Percentiles rank a stretch among this genome's conserved stretches.
These are phyloP conservation scores for Phytophthora sp. DNA, from an alignment of 352 stramenopile species.

Conservation along the genomic window DNA sequence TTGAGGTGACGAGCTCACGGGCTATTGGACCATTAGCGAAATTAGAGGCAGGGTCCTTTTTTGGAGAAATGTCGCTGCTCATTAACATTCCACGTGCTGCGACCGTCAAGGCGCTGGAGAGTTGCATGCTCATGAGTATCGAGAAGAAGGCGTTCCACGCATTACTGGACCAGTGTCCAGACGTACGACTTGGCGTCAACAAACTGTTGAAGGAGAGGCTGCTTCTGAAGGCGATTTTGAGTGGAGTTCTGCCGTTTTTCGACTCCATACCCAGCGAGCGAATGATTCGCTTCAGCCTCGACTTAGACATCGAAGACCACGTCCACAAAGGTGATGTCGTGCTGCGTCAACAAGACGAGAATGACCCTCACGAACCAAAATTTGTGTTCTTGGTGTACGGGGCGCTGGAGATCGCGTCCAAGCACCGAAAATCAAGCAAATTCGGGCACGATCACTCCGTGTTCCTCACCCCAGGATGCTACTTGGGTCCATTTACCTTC, in stretches of 20 bases:
- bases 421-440: constrained; percentile 27
- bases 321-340: constrained; percentile 64
- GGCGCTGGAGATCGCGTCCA: constrained; percentile 66
- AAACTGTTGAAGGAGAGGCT: constrained; percentile 74
- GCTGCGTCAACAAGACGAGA: constrained; percentile 40
- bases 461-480: constrained; percentile 74
- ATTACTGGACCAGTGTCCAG: constrained; percentile 62
- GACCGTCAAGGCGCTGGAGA: constrained; percentile 70
- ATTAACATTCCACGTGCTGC: constrained; percentile 81
- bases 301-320: constrained; percentile 71
- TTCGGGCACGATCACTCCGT: constrained; percentile 48
- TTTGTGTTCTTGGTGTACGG: constrained; percentile 79
- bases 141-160: constrained; percentile 77
- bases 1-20: constrained; percentile 72
- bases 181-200: constrained; percentile 56
- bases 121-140: constrained; percentile 82
- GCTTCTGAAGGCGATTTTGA: constrained; percentile 72
- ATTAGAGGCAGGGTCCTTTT: constrained; percentile 74
- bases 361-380: constrained; percentile 41
- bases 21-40: constrained; percentile 54
- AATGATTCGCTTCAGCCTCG: constrained; percentile 66
- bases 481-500: constrained; percentile 77
- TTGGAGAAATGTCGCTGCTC: constrained; percentile 82
- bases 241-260: constrained; percentile 78
- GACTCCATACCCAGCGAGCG: constrained; percentile 53